Base-by-base conservation (phyloP, 2,329 filamentous ascomycete genomes). In the Cladorrhinum sp. region DNA sequence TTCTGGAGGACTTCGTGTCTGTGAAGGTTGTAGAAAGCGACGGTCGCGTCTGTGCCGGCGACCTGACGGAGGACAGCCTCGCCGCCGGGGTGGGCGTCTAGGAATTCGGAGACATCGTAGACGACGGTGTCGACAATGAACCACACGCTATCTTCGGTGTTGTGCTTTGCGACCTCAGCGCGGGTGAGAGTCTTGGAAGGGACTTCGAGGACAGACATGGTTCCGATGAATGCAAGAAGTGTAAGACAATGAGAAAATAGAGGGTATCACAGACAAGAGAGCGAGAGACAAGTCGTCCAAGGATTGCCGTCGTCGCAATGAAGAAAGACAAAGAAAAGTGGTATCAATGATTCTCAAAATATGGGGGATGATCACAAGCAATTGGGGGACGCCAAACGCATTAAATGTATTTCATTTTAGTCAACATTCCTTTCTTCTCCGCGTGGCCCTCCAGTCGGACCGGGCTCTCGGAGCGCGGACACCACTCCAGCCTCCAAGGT, bases 21-120 rank as follows among this genome's bases (percentile, higher is more conserved):
- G 77, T 96, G 92, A 57, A 96, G 86, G 79, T 96, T 96, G 84
- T 96, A 96, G 76, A 96, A 96, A 59, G 88, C 89, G 36, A 82
- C 78, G 1, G 92, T 96, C 55, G 91, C 91, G 71, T 96, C 92
- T 66, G 85, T 83, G 64, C 92, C 92, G 27, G 90, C 92, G 52
- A 93, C 85, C 75, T 96, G 91, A 57, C 84, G 82, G 38, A 96
- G 84, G 23, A 96, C 91, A 49, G 89, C 86, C 69, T 87, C 86
- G 69, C 91, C 92, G 67, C 91, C 91, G 0, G 92, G 92, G 70
- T 96, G 92, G 22, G 89, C 91, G 71, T 95, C 90, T 67, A 92
- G 75, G 74, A 96, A 96, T 66, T 96, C 91, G 62, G 87, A 88
- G 12, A 93, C 82, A 76, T 96, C 90, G 79, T 96, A 96, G 71